phyloP scores from a whole-genome alignment of 2,329 filamentous ascomycete genomes.

The Fusarium clavum region DNA sequence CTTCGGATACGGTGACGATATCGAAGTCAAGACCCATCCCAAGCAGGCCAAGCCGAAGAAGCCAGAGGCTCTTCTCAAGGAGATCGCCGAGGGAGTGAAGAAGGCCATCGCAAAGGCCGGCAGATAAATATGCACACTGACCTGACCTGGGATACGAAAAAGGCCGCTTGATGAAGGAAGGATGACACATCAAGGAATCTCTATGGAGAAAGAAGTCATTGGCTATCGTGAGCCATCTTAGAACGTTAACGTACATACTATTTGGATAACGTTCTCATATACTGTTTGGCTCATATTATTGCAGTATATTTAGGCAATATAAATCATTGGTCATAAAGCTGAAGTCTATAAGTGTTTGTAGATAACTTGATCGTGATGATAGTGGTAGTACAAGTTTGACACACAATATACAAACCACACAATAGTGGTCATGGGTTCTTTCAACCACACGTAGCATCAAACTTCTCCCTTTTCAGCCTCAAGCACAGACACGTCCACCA shows the following conservation, averaged over 20 bases:
- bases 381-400: background rate
- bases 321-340: background rate
- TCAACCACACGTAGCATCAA: background rate
- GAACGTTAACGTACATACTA: constrained; percentile 5
- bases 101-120: constrained; percentile 35
- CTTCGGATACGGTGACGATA: background rate
- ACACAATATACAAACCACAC: background rate
- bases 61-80: constrained; percentile 11
- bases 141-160: background rate
- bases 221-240: constrained; percentile 4
- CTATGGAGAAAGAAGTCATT: background rate
- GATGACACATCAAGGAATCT: background rate
- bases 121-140: background rate
- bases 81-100: constrained; percentile 19
- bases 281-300: background rate
- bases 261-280: constrained; percentile 16
- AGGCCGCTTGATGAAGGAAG: background rate
- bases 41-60: background rate
- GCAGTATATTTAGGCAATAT: background rate
- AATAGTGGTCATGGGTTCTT: background rate
- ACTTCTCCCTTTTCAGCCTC: background rate
- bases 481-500: constrained; percentile 1
- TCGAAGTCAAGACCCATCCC: background rate
- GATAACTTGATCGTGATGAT: background rate
- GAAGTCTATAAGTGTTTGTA: background rate